Percentiles rank a stretch among this genome's conserved stretches.
These are phyloP conservation scores for Aurantiochytrium sp. DNA, from an alignment of 108 stramenopile genomes.

Conservation along the genomic window DNA sequence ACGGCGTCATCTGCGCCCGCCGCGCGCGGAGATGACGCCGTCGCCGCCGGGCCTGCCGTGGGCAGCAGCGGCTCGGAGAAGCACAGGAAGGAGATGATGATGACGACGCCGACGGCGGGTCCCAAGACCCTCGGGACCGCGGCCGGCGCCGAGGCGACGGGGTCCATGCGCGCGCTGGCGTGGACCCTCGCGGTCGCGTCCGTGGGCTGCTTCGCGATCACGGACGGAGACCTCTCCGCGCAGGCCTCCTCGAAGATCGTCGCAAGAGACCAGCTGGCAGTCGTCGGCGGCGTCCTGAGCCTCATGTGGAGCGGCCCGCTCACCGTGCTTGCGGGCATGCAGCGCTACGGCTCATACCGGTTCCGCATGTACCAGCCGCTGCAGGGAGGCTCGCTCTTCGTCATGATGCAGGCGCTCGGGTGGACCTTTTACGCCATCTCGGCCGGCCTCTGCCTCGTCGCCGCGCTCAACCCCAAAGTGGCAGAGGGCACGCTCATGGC, in stretches of 20 bases:
- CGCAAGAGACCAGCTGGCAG: neutral
- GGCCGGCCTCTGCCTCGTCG: neutral
- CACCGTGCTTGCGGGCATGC: neutral
- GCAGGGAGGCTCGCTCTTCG: neutral
- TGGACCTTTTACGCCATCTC: constrained; percentile 15
- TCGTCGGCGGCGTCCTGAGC: neutral
- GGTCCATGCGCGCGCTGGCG: neutral
- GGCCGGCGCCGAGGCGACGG: too few species aligned
- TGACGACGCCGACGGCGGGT: too few species aligned
- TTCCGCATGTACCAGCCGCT: neutral
- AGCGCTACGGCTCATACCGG: neutral
- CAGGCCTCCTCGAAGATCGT: neutral
- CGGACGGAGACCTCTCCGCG: neutral
- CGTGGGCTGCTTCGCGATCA: neutral
- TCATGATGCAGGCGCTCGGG: neutral
- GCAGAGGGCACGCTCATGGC: neutral
- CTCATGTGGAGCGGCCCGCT: neutral
- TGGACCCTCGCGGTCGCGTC: neutral
- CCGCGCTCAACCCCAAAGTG: neutral
- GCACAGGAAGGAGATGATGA: too few species aligned
- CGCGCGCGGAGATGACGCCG: too few species aligned
- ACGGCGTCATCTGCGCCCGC: too few species aligned
- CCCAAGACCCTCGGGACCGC: too few species aligned
- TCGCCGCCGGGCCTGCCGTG: too few species aligned
- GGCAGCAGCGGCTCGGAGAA: too few species aligned